phyloP scores from a whole-genome alignment of 306 rosid genomes.

The Castanea crenata region DNA sequence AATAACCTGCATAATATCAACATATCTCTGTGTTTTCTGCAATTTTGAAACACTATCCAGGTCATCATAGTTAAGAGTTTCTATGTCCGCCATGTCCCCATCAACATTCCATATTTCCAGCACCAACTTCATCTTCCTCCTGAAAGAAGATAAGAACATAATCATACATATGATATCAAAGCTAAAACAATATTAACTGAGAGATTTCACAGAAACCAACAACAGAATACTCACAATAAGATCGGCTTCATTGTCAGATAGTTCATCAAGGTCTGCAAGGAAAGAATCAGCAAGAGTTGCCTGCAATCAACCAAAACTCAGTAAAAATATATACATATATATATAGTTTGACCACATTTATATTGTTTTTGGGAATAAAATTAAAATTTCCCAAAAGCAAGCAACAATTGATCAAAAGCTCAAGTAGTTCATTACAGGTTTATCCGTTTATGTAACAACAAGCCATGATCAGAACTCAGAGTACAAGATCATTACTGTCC shows the following conservation, averaged over 20 bases:
- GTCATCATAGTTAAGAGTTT: slow-evolving; percentile 84
- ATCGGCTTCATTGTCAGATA: slow-evolving; percentile 86
- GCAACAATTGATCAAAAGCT: background rate
- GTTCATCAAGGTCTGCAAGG: slow-evolving; percentile 94
- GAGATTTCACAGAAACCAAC: background rate
- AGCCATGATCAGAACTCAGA: background rate
- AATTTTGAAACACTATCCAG: slow-evolving; percentile 91
- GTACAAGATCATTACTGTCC: background rate
- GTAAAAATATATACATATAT: background rate
- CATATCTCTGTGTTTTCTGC: slow-evolving; percentile 80
- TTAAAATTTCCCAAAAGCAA: background rate
- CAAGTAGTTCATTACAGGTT: background rate
- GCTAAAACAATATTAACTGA: background rate
- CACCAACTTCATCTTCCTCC: slow-evolving; percentile 65
- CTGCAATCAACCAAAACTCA: slow-evolving; percentile 41
- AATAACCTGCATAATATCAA: slow-evolving; percentile 75
- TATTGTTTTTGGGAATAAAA: background rate
- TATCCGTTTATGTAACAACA: background rate
- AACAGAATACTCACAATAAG: slow-evolving; percentile 42
- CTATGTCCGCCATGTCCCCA: slow-evolving; percentile 87
- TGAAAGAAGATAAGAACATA: slow-evolving; percentile 11
- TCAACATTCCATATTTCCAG: slow-evolving; percentile 78
- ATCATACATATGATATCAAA: background rate
- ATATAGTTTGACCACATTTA: no score
- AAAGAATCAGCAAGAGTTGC: slow-evolving; percentile 95